Conservation (phyloP, 2,329 filamentous ascomycete species). For the Pleomassaria siparia region DNA sequence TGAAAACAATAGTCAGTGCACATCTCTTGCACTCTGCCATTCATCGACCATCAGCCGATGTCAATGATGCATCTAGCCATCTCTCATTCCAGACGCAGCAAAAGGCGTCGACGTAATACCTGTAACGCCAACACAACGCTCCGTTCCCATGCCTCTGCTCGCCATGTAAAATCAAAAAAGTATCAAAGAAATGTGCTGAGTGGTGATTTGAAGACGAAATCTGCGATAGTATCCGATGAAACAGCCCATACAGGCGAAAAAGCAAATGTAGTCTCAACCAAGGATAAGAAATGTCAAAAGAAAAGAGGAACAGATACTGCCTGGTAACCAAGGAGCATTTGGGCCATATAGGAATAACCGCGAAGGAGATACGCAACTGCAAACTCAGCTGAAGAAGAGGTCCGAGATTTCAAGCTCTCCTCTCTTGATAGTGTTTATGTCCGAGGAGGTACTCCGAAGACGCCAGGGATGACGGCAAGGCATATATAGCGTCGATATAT, state of each 20-base stretch:
- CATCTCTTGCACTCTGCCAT: not conserved
- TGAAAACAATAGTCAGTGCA: not conserved
- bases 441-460: constrained; percentile 14
- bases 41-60: not conserved
- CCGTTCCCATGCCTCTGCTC: not conserved
- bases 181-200: constrained; percentile 1
- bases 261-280: too few species aligned
- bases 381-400: constrained; percentile 1
- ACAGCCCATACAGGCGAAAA: too few species aligned
- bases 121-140: constrained; percentile 1
- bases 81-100: not conserved
- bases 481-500: constrained; percentile 18
- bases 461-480: constrained; percentile 19
- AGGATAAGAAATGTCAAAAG: too few species aligned
- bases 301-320: not conserved
- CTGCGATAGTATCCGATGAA: not conserved
- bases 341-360: not conserved
- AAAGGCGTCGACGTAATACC: not conserved
- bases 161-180: not conserved
- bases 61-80: not conserved
- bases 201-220: not conserved
- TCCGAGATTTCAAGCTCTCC: not conserved
- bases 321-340: not conserved
- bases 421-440: not conserved
- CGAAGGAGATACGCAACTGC: constrained; percentile 5